Evolutionary conservation across 176 grass and related monocot species (phyloP), one percentile per base, ranked within the genome.

Genomic region (Bonia amplexicaulis): DNA sequence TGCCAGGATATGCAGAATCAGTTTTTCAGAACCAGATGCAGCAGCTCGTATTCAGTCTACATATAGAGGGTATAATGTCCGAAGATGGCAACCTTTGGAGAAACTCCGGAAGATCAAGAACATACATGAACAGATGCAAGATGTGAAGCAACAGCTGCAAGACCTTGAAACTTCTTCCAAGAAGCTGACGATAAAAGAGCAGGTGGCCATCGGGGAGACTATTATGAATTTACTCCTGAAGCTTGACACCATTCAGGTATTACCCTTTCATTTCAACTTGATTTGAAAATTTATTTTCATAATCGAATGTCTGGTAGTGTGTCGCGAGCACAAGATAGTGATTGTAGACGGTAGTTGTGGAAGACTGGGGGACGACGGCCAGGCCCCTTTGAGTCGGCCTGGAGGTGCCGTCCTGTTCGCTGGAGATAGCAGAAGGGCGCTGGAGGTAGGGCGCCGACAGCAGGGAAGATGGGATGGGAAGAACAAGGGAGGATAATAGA

Each of bases 211-310:
- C 0, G 47, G 84, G 71, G 93, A 98, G 83, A 89, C 48, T 73
- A 86, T 94, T 55, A 98, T 98, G 96, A 95, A 86, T 90, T 85
- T 98, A 44, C 93, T 98, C 31, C 71, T 98, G 86, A 92, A 92
- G 69, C 91, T 98, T 69, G 96, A 95, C 84, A 84, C 86, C 23
- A 90, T 98, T 85, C 93, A 95, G 93, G 96, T 98, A 92, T 77
- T 2, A 9, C 64, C 26, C 77, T 53, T 64, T 37, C 23, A 2
- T 39, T 84, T 70, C 70, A 54, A 35, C 3, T 22, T 52, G 47
- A 7, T 49, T 40, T 66, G 12, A 73, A 23, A 14, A 27, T 44
- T 90, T 42, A 41, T 74, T 31, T 52, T 22, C 26, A 40, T 65
- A 5, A 37, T 51, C 17, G 1, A 74, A 33, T 37, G 35, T 37